Evolutionary conservation across 768 basidiomycete genomes (phyloP).

Genomic region (Russula sp.): DNA sequence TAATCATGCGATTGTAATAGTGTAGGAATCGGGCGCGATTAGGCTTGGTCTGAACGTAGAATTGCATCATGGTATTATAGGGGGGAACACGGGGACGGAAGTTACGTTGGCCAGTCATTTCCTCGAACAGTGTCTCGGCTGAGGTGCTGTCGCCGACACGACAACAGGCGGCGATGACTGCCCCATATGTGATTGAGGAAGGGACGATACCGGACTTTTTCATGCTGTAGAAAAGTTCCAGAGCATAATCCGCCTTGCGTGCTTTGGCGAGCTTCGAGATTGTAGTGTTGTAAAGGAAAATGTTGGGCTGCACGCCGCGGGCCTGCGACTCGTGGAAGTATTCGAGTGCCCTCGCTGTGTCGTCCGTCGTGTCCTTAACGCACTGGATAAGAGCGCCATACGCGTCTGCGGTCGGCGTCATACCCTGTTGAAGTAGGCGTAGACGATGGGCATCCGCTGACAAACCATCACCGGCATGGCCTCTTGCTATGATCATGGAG

Average conservation of each 20-base stretch:
- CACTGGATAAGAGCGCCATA: slow-evolving; percentile 86
- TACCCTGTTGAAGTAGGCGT: slow-evolving; percentile 69
- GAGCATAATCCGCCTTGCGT: slow-evolving; percentile 82
- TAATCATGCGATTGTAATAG: slow-evolving; percentile 62
- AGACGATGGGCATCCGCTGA: slow-evolving; percentile 74
- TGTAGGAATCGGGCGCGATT: slow-evolving; percentile 67
- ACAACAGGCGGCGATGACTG: slow-evolving; percentile 89
- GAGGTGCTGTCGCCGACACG: slow-evolving; percentile 81
- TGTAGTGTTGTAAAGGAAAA: slow-evolving; percentile 94
- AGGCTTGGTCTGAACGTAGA: slow-evolving; percentile 87
- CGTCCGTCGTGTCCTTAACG: slow-evolving; percentile 93
- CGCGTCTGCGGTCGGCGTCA: slow-evolving; percentile 77
- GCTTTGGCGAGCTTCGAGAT: slow-evolving; percentile 95
- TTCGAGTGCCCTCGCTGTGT: slow-evolving; percentile 77
- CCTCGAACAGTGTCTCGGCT: slow-evolving; percentile 76
- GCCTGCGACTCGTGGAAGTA: slow-evolving; percentile 74
- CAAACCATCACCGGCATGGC: slow-evolving; percentile 73
- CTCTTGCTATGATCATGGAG: slow-evolving; percentile 80
- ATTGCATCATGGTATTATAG: slow-evolving; percentile 98
- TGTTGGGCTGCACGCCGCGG: slow-evolving; percentile 65
- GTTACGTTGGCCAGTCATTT: slow-evolving; percentile 67
- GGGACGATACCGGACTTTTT: slow-evolving; percentile 54
- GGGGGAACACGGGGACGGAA: slow-evolving; percentile 91
- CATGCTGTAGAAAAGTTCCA: slow-evolving; percentile 87
- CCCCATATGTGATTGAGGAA: slow-evolving; percentile 89